Conservation (phyloP, 2,329 filamentous ascomycete genomes). For the Diaporthe batatas region DNA sequence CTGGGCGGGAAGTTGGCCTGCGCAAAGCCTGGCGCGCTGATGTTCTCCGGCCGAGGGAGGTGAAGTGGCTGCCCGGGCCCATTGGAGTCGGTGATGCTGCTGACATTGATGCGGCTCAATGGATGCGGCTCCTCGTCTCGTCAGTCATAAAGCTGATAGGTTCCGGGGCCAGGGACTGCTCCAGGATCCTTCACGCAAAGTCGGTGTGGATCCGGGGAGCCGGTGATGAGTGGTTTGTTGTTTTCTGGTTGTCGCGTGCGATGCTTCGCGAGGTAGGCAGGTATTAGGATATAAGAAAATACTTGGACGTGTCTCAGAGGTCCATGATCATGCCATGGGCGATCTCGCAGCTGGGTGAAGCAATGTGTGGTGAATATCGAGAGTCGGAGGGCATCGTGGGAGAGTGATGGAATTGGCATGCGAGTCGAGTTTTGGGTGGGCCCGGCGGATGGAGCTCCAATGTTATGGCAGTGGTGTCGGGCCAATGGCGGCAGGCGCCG, state of each 20-base stretch:
- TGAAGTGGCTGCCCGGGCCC: conserved; percentile 60
- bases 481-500: conserved; percentile 32
- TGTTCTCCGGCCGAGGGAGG: conserved; percentile 62
- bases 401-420: conserved; percentile 36
- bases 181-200: conserved; percentile 39
- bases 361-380: conserved; percentile 22
- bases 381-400: conserved; percentile 34
- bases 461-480: conserved; percentile 31
- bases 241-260: conserved; percentile 24
- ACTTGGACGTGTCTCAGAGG: conserved; percentile 40
- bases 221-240: not conserved
- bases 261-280: conserved; percentile 24
- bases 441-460: conserved; percentile 28
- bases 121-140: conserved; percentile 5
- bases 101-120: conserved; percentile 58
- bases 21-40: conserved; percentile 69
- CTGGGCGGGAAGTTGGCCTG: conserved; percentile 62
- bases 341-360: conserved; percentile 32
- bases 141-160: conserved; percentile 19
- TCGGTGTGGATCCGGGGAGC: conserved; percentile 37
- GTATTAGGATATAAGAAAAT: conserved; percentile 33
- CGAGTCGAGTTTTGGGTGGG: conserved; percentile 42
- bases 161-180: conserved; percentile 6
- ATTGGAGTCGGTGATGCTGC: conserved; percentile 69
- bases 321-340: conserved; percentile 38